phyloP scores from a whole-genome alignment of 164 flowering plant species.

The Vitis labrusca region DNA sequence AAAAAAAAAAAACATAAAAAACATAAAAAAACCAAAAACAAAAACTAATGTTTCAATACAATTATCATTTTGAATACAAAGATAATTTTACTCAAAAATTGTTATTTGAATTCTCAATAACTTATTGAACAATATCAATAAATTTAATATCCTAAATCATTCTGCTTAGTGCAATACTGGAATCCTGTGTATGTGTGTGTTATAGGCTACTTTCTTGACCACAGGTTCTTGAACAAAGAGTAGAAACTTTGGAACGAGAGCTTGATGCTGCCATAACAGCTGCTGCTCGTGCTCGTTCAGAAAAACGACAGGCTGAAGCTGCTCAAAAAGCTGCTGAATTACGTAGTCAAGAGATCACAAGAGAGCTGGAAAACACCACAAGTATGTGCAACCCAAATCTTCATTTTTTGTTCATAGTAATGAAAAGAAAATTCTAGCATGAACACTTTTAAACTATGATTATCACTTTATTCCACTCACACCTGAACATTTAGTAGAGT shows the following conservation, averaged over 20 bases:
- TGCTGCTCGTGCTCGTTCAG: slow-evolving; percentile 85
- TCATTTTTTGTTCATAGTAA: not conserved
- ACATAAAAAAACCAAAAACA: no score
- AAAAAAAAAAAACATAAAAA: no score
- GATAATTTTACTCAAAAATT: not conserved
- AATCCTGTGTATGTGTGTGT: no score
- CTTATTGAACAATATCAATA: not conserved
- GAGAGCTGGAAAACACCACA: slow-evolving; percentile 88
- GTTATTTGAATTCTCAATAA: not conserved
- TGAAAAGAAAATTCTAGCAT: not conserved
- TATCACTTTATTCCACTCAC: not conserved
- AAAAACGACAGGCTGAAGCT: slow-evolving; percentile 84
- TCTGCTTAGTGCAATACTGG: not conserved
- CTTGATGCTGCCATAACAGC: slow-evolving; percentile 89
- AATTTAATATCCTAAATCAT: not conserved
- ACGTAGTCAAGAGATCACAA: slow-evolving; percentile 63
- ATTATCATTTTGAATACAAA: not conserved
- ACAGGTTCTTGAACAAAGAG: slow-evolving; percentile 89
- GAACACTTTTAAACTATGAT: not conserved
- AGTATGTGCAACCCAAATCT: slow-evolving; percentile 44
- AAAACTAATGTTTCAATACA: not conserved
- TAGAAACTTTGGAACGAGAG: slow-evolving; percentile 77
- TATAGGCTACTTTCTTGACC: no score
- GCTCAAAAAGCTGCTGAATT: slow-evolving; percentile 76
- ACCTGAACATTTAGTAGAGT: no score